Percentiles rank a stretch among this genome's conserved stretches.
Conservation (phyloP, 768 basidiomycete genomes). For the Agaricus blazei region DNA sequence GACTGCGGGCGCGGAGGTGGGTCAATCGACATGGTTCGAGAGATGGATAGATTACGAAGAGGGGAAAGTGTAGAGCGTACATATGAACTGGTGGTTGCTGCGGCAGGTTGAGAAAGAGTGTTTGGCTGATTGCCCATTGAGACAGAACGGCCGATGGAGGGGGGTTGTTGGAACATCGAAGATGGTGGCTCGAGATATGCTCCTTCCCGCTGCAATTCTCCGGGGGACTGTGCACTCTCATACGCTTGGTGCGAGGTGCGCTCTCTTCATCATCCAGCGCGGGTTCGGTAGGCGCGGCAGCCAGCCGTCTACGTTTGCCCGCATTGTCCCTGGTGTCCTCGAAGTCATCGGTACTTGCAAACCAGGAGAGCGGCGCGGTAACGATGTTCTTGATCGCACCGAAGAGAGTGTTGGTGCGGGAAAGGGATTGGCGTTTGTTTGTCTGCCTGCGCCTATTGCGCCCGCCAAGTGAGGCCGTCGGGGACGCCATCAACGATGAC, state of each 20-base stretch:
- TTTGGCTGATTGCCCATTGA: conserved; percentile 19
- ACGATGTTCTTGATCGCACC: conserved; percentile 64
- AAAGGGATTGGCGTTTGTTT: conserved; percentile 30
- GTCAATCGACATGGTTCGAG: conserved; percentile 73
- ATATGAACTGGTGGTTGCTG: conserved; percentile 20
- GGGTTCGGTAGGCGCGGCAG: conserved; percentile 24
- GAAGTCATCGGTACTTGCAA: conserved; percentile 43
- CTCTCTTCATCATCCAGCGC: conserved; percentile 28
- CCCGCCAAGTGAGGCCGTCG: conserved; percentile 26
- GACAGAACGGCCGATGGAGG: conserved; percentile 21
- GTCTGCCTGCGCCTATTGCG: conserved; percentile 21
- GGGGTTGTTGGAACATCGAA: conserved; percentile 33
- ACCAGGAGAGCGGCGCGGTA: conserved; percentile 59
- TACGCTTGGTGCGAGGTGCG: conserved; percentile 42
- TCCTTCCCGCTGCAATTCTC: conserved; percentile 18
- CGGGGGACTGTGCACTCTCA: conserved; percentile 48
- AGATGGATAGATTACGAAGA: conserved; percentile 29
- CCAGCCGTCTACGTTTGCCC: conserved; percentile 52
- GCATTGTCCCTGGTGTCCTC: conserved; percentile 41
- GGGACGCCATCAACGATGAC: conserved; percentile 32
- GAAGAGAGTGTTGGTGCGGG: conserved; percentile 54
- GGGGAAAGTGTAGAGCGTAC: conserved; percentile 40
- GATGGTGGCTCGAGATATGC: conserved; percentile 54
- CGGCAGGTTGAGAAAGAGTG: conserved; percentile 17
- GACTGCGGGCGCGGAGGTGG: conserved; percentile 34